Base-by-base conservation (phyloP, 352 stramenopile genomes). In the Paralagenidium karlingii region DNA sequence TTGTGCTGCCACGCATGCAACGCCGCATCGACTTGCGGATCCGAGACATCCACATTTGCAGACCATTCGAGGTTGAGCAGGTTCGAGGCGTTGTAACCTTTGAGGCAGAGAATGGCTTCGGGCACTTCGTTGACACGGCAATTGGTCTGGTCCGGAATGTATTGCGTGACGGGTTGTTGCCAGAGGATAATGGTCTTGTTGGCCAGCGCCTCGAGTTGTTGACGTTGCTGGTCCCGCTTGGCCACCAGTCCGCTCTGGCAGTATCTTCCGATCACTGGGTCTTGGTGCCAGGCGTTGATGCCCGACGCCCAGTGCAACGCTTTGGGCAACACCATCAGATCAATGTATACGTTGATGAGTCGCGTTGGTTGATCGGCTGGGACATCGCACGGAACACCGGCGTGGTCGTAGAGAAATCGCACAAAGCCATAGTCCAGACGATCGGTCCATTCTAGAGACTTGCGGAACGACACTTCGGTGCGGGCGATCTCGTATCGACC, bases 301-400 rank as follows among this genome's bases (percentile, higher is more conserved):
- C 25, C 25, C 16, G 34, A 8, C 7, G 38, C 38, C 38, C 38
- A 45, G 24, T 24, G 15, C 3, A 19, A 26, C 4, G 38, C 24
- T 16, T 21, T 15, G 11, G 25, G 38, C 10, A 45, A 29, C 5
- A 45, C 25, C 38, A 37, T 37, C 15, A 45, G 27, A 20, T 45
- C 38, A 20, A 37, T 24, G 38, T 45, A 45, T n/a, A 45, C 26
- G 25, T 45, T 45, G 38, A 45, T 9, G 13, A 45, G 15, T 9
- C 38, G 38, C 15, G 28, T 34, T 18, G 25, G n/a, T 21, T 36
- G 25, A 6, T 28, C 38, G 13, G 34, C 38, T n/a, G 5, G 26
- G 13, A 45, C 6, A 37, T 24, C n/a, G 38, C 25, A 37, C 13
- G 25, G 25, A 7, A 45, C 38, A 6, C 38, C 28, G 15, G 38